Evolutionary conservation across 108 stramenopile genomes (phyloP), one percentile per base, ranked within the genome.

Genomic region (Cylindrotheca closterium): DNA sequence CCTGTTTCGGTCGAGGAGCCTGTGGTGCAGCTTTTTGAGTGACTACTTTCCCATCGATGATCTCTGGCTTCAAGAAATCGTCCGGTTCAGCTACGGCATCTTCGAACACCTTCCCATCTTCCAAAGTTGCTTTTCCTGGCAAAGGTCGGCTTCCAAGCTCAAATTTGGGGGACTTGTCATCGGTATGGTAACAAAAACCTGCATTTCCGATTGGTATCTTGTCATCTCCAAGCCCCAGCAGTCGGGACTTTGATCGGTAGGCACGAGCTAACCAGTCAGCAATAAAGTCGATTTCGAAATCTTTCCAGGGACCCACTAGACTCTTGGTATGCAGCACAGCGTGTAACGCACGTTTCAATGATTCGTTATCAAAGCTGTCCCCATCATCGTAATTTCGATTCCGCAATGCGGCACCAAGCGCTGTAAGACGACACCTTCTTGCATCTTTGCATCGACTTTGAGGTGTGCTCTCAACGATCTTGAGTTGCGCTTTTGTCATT

Each of bases 401-500:
- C 48, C 93, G 60, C 45, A 95, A 62, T 0, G 93, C 93, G 29
- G 90, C 93, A 42, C 90, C 87, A 68, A 95, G 86, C 4, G 93
- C 90, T 51, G 83, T 76, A 50, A 95, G 80, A 37, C 90, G 82
- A 55, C 90, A 95, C 28, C 60, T 51, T 32, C 93, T 77, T 25
- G 88, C 90, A 65, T 91, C 93, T 1, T 60, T 60, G 28, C 80
- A 80, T 29, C 92, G 70, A 67, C 83, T 87, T 32, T 79, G 70
- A 29, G 61, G 63, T 1, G 87, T 82, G 62, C 88, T 91, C 21
- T 75, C 74, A 25, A 93, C 76, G 30, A 75, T 92, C 65, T 80
- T 82, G 22, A 88, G 78, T 54, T 92, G 78, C 47, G 89, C 79
- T 32, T 86, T 77, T 37, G 90, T 84, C 87, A 88, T 88, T 2